Evolutionary conservation across 768 basidiomycete genomes (phyloP).

Genomic region (Strobilomyces dryophilus): DNA sequence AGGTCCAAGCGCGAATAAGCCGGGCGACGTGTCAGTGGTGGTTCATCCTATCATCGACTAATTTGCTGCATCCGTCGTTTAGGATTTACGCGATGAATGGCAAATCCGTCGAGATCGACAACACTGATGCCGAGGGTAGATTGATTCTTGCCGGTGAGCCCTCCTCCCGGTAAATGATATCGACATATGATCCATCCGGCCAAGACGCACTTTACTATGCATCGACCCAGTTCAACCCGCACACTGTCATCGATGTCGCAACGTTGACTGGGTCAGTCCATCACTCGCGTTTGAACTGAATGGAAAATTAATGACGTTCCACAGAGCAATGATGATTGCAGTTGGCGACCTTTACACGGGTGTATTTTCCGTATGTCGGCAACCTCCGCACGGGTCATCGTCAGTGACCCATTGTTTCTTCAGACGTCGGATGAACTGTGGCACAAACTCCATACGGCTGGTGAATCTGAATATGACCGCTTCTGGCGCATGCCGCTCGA

Average conservation of each 20-base stretch:
- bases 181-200: background rate
- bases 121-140: too few species aligned
- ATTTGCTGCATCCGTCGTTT: background rate
- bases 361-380: constrained; percentile 61
- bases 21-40: too few species aligned
- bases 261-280: constrained; percentile 70
- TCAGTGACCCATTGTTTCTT: background rate
- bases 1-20: too few species aligned
- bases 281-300: background rate
- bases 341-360: constrained; percentile 76
- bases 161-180: background rate
- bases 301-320: background rate
- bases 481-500: constrained; percentile 92
- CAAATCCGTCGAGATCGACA: too few species aligned
- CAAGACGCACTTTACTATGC: constrained; percentile 82
- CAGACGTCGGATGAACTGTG: constrained; percentile 76
- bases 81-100: too few species aligned
- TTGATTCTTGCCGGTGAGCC: constrained; percentile 8
- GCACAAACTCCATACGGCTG: constrained; percentile 63
- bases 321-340: constrained; percentile 66
- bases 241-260: constrained; percentile 83
- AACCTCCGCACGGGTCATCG: background rate
- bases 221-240: constrained; percentile 70
- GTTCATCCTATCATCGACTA: background rate
- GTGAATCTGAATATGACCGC: constrained; percentile 70